These are phyloP conservation scores for Ocimum tenuiflorum DNA, from an alignment of 257 asterid species.

Conservation along the genomic window DNA sequence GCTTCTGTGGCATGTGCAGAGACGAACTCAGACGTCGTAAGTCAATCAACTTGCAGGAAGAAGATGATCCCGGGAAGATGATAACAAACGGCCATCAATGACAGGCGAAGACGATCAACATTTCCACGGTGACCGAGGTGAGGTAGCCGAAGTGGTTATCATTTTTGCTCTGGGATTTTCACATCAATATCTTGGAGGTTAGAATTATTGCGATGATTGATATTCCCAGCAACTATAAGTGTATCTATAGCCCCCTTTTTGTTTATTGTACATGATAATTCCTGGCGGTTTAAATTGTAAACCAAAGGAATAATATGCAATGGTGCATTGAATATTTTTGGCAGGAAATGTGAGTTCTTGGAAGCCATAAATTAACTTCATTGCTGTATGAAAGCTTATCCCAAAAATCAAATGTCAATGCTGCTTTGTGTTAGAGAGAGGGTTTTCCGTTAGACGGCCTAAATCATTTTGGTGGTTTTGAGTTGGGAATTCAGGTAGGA, in stretches of 20 bases:
- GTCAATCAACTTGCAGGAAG: slow-evolving; percentile 18
- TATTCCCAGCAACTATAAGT: slow-evolving; percentile 2
- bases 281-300: too few relatives aligned
- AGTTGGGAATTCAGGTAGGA: too few relatives aligned
- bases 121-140: not conserved
- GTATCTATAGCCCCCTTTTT: slow-evolving; percentile 13
- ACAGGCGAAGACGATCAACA: slow-evolving; percentile 7
- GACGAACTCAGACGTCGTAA: slow-evolving; percentile 31
- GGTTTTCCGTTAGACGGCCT: too few relatives aligned
- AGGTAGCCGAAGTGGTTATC: too few relatives aligned
- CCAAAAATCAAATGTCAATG: not conserved
- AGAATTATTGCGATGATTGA: too few relatives aligned
- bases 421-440: too few relatives aligned
- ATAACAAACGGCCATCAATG: slow-evolving; percentile 24
- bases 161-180: too few relatives aligned
- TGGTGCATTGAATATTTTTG: not conserved
- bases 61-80: slow-evolving; percentile 24
- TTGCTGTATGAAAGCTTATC: not conserved
- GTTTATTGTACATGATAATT: slow-evolving; percentile 9
- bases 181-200: not conserved
- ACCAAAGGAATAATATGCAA: too few relatives aligned
- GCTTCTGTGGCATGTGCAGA: slow-evolving; percentile 25
- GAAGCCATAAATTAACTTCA: not conserved
- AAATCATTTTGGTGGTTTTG: too few relatives aligned
- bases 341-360: not conserved